Base-by-base conservation (phyloP, 192 early-diverging fungal genomes). In the Podila clonocystis region DNA sequence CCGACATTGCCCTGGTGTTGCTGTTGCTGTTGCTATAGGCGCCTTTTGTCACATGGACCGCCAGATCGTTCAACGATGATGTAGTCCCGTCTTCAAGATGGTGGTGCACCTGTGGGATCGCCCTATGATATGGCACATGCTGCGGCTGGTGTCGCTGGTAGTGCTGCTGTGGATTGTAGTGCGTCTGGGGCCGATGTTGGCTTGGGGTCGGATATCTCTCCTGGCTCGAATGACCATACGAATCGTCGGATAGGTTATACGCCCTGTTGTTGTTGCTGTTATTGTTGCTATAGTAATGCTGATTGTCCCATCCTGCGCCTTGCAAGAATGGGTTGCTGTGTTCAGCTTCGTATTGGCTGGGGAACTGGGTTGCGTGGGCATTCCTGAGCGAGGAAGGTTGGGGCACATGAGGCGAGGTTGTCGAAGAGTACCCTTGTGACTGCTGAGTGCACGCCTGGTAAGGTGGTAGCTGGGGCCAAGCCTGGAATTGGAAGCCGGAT, bases 401-500 rank as follows among this genome's bases (percentile, higher is more conserved):
- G 17, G 41, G 41, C 11, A 45, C 41, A 15, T 45, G 41, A 2
- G 41, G 41, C 15, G 41, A 45, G 2, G 41, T 12, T 3, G 41
- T 45, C 2, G 52, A 26, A 55, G 22, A 17, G 52, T 55, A 26
- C 9, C 6, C 20, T 12, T 55, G 52, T 22, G 8, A 9, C 26
- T 55, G 52, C 12, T 55, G 52, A 17, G 62, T 36, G 19, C 19
- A 38, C 5, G 30, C 62, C 4, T 55, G 9, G 52, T 24, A 55
- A 2, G 52, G 52, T 55, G 52, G 20, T 22, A 22, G 12, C 62
- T 33, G 34, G 0, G 20, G 34, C 34, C 62, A 63, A 5, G 36
- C 62, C n/a, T 63, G 62, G 36, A 36, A 41, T 8, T 63, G 62
- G 24, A 63, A 63, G n/a, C 62, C 17, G 15, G 41, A 45, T 4